These are phyloP conservation scores for Yamadazyma trypodendri DNA, from an alignment of 1,139 yeast genomes.

Conservation along the genomic window DNA sequence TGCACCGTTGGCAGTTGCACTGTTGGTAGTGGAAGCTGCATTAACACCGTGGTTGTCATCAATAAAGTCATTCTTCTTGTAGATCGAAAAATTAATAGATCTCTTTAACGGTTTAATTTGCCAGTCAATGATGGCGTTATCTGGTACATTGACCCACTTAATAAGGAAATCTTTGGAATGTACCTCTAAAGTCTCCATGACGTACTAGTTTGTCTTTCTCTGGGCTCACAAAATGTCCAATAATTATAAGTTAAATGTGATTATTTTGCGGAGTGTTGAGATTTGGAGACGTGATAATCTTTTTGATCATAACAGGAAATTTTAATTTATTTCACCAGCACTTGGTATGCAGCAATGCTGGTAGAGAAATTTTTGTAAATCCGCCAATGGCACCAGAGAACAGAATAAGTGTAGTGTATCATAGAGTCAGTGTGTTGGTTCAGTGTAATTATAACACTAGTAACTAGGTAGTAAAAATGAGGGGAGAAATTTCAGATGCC, in stretches of 20 bases:
- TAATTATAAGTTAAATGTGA: not conserved
- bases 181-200: conserved; percentile 73
- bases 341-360: too few relatives aligned
- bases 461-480: not conserved
- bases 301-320: too few relatives aligned
- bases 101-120: conserved; percentile 81
- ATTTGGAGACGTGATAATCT: not conserved
- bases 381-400: too few relatives aligned
- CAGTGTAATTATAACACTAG: too few relatives aligned
- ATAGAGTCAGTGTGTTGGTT: too few relatives aligned
- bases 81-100: conserved; percentile 71
- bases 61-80: conserved; percentile 39
- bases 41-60: conserved; percentile 5
- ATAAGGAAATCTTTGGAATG: conserved; percentile 86
- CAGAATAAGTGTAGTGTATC: too few relatives aligned
- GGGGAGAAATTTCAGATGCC: not conserved
- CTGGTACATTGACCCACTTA: conserved; percentile 84
- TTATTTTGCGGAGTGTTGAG: not conserved
- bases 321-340: too few relatives aligned
- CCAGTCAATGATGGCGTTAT: conserved; percentile 67
- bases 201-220: not conserved
- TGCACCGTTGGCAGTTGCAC: not conserved
- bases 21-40: not conserved
- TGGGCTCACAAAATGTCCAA: not conserved
- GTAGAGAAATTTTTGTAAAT: too few relatives aligned